phyloP scores from a whole-genome alignment of 345 rosid species.

The Jatropha curcas region DNA sequence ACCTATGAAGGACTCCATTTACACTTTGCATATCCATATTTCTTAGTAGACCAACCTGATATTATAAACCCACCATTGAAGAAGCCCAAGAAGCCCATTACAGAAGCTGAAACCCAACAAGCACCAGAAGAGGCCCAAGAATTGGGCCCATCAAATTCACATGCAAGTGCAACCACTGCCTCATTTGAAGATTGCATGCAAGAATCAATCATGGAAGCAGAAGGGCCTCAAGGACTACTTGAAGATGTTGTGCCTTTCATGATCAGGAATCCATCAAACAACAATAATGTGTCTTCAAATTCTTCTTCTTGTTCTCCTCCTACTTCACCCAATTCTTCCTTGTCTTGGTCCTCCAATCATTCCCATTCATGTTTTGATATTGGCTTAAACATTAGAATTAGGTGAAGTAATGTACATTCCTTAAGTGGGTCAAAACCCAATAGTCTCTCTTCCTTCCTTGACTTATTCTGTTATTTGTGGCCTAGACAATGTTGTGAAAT shows the following conservation, averaged over 20 bases:
- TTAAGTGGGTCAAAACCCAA: neutral
- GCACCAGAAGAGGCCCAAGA: slow-evolving; percentile 4
- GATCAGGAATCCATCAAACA: slow-evolving; percentile 39
- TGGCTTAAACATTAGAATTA: slow-evolving; percentile 9
- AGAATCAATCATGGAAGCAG: slow-evolving; percentile 15
- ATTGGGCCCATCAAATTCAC: neutral
- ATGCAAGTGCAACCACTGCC: neutral
- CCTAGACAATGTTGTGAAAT: neutral
- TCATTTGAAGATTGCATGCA: neutral
- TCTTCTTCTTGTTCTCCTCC: slow-evolving; percentile 44
- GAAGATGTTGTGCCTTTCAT: slow-evolving; percentile 74
- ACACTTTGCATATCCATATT: slow-evolving; percentile 60
- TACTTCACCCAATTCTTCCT: slow-evolving; percentile 53
- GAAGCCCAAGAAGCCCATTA: slow-evolving; percentile 36
- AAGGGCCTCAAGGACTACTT: slow-evolving; percentile 52
- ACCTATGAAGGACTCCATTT: slow-evolving; percentile 89
- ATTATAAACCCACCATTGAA: slow-evolving; percentile 36
- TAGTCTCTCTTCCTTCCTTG: neutral
- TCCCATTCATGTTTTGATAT: slow-evolving; percentile 26
- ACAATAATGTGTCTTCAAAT: slow-evolving; percentile 22
- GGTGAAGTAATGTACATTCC: neutral
- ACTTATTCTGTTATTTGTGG: neutral
- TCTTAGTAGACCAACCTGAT: slow-evolving; percentile 29
- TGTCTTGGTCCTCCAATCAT: slow-evolving; percentile 45
- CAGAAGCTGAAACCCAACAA: slow-evolving; percentile 18